Evolutionary conservation across 2,329 filamentous ascomycete genomes (phyloP), one percentile per base, ranked within the genome.

Genomic region (Penicillium sp.): DNA sequence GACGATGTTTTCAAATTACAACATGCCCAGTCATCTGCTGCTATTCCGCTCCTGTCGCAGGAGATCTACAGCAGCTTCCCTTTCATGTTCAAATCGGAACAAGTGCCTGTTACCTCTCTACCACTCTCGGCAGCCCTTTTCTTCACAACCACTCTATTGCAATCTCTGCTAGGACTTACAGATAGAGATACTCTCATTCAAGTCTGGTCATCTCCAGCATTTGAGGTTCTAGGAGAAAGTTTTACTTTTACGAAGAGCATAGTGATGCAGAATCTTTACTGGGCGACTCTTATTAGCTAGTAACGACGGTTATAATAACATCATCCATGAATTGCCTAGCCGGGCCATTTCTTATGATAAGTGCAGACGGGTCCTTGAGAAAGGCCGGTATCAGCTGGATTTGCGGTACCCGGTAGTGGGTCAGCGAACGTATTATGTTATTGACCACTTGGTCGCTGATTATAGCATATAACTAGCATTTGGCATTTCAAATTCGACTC

Each of bases 21-120:
- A 26, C 10, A 20, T 37, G 40, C 31, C 16, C 31, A 31, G 18
- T 35, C 40, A 20, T 11, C 11, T 38, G 7, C n/a, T 4, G 2
- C 4, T 7, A 46, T 24, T 13, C 10, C 32, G 6, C 6, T 13
- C 16, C 32, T 55, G 10, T 42, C n/a, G 2, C 45, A 20, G 7
- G 52, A 37, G 22, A 50, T 55, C 7, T 49, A 42, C 39, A 31
- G 8, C 20, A 50, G 35, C 9, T 10, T 55, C 7, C 45, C 52
- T 26, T 55, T 44, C 31, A 50, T 55, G 38, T 49, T 55, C 10
- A n/a, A 49, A n/a, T 50, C 24, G 13, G 50, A 52, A 16, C 31
- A 35, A 29, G 20, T 29, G 5, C 14, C 22, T 38, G 13, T 32
- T 29, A 34, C 39, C 5, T 46, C 50, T 14, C 8, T 52, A 6